Evolutionary conservation across 768 basidiomycete species (phyloP), one percentile per base, ranked within the genome.

Genomic region (Kwoniella mangroviensis): DNA sequence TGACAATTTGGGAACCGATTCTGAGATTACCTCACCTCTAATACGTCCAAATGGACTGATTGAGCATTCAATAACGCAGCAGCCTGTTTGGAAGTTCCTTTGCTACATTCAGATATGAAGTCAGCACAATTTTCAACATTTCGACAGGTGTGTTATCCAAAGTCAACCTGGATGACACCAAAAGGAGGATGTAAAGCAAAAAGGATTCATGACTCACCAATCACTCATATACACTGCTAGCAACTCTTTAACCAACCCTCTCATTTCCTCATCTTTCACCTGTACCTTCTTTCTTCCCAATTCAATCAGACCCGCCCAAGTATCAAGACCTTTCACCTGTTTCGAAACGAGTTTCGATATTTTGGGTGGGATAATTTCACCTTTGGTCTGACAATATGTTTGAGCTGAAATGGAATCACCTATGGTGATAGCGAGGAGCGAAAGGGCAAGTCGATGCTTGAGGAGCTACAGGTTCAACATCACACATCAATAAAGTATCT

Each of bases 151-250:
- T n/a, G 6, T 34, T 34, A 34, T 34, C 34, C 34, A 34, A 34
- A 34, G 34, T 34, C 34, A 34, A 34, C 34, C 34, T 34, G 34
- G 34, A 34, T 7, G 34, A 34, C 34, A 34, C 0, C 34, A 34
- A 34, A 7, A 0, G 34, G 34, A 34, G 34, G 6, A 34, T 34
- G n/a, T 9, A 26, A 17, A 64, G 4, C 13, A 21, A 21, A 28
- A 64, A 13, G 45, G 19, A 34, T 34, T 34, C n/a, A 45, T 19
- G 34, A 86, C 90, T 68, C 75, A 92, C 92, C 88, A 88, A 65
- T 89, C 89, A 43, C 85, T 85, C 90, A 93, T 90, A 82, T 94
- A 94, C 7, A 94, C 90, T 79, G 91, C 89, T 68, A 96, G 78
- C 34, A 96, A 82, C 40, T 89, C 87, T 84, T 87, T 89, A 72